Base-by-base conservation (phyloP, 306 rosid genomes). In the Bauhinia variegata region DNA sequence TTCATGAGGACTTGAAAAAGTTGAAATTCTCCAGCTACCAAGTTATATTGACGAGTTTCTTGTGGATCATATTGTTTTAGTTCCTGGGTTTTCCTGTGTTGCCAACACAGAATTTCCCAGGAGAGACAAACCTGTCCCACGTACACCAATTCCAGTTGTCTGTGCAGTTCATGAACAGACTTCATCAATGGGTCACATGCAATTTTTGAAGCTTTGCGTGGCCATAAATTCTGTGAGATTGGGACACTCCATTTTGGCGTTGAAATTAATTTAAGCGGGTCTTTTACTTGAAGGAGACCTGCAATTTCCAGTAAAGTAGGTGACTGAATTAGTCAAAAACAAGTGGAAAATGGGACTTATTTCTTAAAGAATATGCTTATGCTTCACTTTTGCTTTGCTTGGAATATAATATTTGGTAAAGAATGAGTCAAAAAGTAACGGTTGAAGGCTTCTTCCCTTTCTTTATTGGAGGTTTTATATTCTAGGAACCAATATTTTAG, bases 81-180 rank as follows among this genome's bases (percentile, higher is more conserved):
- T 55, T 89, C 85, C 42, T 23, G 78, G 19, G 87, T 85, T 78
- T 95, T 88, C 44, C 60, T 84, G 70, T 86, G 88, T 46, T 85
- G 97, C 99, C 99, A 95, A 48, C 84, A 87, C 12, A 95, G 82
- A 46, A 95, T 82, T 51, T 95, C 99, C 99, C 99, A 95, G 2
- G 99, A 90, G 51, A 95, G 99, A 49, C 99, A 95, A 81, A 82
- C 46, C 42, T 95, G 99, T 2, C 97, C 99, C 10, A 95, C 96
- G 73, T 95, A 95, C 5, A 90, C 95, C 72, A 83, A 71, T 76
- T 95, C 99, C 68, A 95, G 72, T 53, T 95, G 96, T 68, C 83
- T 73, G 15, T 86, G 76, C 46, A 90, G 64, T 70, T 88, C 96
- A 71, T 78, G 75, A 14, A 82, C 80, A 67, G 85, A 60, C 60